These are phyloP conservation scores for Cystobasidium sp. DNA, from an alignment of 1,284 basidiomycete species.

Conservation along the genomic window DNA sequence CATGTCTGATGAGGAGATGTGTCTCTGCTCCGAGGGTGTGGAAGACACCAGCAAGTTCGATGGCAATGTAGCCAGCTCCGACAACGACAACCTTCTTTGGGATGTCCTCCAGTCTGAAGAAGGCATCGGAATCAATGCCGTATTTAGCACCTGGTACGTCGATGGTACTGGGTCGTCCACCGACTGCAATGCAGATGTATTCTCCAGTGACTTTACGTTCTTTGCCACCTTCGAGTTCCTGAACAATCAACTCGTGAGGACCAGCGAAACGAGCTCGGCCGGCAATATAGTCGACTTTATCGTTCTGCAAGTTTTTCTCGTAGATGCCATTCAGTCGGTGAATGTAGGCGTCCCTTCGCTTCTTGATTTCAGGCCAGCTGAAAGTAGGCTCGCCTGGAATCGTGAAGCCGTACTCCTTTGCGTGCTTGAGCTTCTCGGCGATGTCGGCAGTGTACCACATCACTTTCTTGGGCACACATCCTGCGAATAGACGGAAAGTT, in stretches of 20 bases:
- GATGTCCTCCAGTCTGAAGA: conserved; percentile 88
- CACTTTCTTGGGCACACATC: conserved; percentile 91
- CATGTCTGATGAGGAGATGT: conserved; percentile 85
- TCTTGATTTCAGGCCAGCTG: conserved; percentile 88
- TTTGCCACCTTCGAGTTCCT: conserved; percentile 62
- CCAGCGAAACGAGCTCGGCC: conserved; percentile 73
- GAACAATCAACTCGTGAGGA: conserved; percentile 58
- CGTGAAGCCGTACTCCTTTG: conserved; percentile 72
- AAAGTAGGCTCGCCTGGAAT: conserved; percentile 65
- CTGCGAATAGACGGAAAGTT: conserved; percentile 57
- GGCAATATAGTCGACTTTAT: conserved; percentile 84
- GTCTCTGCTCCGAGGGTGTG: conserved; percentile 72
- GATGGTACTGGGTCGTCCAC: conserved; percentile 76
- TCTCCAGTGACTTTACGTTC: conserved; percentile 61
- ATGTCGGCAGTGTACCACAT: conserved; percentile 99
- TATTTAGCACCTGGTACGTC: conserved; percentile 90
- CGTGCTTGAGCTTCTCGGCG: conserved; percentile 76
- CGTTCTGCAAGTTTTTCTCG: conserved; percentile 72
- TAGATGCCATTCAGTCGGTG: conserved; percentile 89
- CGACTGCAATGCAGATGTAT: conserved; percentile 81
- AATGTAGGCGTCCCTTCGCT: conserved; percentile 95
- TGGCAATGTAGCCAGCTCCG: conserved; percentile 96
- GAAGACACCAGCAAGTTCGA: conserved; percentile 65
- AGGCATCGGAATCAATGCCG: conserved; percentile 92
- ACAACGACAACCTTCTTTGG: conserved; percentile 92